A percentile compares a stretch with the other conserved stretches of the same genome.
Conservation (phyloP, 2,329 filamentous ascomycete species). For the Trichoderma brevicompactum region DNA sequence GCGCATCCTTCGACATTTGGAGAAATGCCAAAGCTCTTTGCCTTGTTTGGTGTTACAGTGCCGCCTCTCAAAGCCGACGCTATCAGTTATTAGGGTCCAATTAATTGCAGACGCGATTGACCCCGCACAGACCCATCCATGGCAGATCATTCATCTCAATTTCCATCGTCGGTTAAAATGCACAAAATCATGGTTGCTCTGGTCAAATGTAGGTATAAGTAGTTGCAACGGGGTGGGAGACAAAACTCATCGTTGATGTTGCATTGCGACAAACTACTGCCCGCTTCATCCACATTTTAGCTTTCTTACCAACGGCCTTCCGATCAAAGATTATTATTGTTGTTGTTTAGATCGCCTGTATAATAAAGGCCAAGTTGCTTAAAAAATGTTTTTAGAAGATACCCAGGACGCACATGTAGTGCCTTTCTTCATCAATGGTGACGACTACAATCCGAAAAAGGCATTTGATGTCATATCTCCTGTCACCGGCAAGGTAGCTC, state of each 20-base stretch:
- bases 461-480: slow-evolving; percentile 64
- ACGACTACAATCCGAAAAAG: slow-evolving; percentile 50
- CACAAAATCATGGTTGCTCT: background rate
- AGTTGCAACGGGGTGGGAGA: background rate
- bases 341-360: background rate
- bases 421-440: slow-evolving; percentile 51
- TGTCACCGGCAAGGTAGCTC: slow-evolving; percentile 54
- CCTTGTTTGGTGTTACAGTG: background rate
- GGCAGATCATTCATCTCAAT: slow-evolving; percentile 3
- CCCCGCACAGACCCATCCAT: slow-evolving; percentile 18
- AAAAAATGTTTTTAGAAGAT: slow-evolving; percentile 15
- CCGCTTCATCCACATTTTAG: background rate
- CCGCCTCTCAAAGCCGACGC: slow-evolving; percentile 8
- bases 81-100: slow-evolving; percentile 1
- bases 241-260: no score
- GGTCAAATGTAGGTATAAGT: background rate
- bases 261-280: no score
- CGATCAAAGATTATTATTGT: no score
- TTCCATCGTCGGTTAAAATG: background rate
- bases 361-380: background rate
- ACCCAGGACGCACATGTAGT: slow-evolving; percentile 32
- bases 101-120: background rate
- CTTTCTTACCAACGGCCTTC: background rate
- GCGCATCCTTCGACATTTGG: background rate
- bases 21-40: background rate